A percentile compares a stretch with the other conserved stretches of the same genome.
Evolutionary conservation across 2,329 filamentous ascomycete species (phyloP).

Genomic region (Colletotrichum shisoi): DNA sequence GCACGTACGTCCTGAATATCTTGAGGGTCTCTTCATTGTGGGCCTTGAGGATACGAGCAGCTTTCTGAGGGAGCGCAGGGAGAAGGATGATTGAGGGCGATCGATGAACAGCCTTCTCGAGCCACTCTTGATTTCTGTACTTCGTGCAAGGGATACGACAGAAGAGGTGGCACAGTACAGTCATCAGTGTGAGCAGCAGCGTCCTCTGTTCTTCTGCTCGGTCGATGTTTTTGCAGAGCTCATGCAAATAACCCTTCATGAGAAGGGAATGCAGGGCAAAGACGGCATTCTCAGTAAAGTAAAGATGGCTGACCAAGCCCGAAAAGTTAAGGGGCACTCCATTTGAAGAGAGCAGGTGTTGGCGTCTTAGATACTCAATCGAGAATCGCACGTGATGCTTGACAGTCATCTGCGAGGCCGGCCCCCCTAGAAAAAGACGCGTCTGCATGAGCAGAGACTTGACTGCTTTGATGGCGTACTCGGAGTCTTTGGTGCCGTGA

Average conservation of each 20-base stretch:
- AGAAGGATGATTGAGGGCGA: constrained; percentile 62
- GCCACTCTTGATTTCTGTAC: constrained; percentile 52
- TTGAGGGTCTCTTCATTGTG: constrained; percentile 72
- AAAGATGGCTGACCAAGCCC: constrained; percentile 73
- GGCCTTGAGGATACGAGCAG: constrained; percentile 57
- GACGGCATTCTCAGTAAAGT: constrained; percentile 77
- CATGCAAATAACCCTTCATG: constrained; percentile 72
- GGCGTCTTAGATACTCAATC: constrained; percentile 77
- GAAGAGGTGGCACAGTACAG: constrained; percentile 76
- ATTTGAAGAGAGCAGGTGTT: constrained; percentile 67
- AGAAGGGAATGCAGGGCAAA: constrained; percentile 81
- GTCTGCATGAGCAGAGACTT: constrained; percentile 74
- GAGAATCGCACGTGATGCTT: constrained; percentile 82
- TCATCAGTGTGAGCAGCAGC: constrained; percentile 67
- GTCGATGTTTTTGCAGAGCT: constrained; percentile 66
- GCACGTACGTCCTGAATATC: constrained; percentile 74
- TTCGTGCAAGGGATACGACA: constrained; percentile 62
- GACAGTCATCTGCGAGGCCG: constrained; percentile 72
- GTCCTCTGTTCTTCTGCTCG: constrained; percentile 52
- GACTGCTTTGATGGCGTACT: constrained; percentile 68
- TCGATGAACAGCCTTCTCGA: constrained; percentile 58
- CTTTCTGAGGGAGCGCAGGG: constrained; percentile 1
- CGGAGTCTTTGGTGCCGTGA: constrained; percentile 68
- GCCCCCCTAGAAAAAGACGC: constrained; percentile 73
- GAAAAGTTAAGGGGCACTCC: constrained; percentile 77